Base-by-base conservation (phyloP, 306 rosid genomes). In the Fragaria vesca region DNA sequence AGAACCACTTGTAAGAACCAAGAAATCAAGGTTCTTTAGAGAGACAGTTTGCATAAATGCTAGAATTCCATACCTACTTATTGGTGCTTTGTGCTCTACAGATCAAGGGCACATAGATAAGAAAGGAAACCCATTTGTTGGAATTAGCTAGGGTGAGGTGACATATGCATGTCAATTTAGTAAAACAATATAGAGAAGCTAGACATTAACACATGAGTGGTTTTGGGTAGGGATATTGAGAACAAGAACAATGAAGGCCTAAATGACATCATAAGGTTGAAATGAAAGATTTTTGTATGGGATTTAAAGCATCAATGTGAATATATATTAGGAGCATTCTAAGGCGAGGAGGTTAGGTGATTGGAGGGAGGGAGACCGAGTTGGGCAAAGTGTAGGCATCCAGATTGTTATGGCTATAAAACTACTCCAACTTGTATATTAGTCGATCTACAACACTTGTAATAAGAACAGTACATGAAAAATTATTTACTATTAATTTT, bases 141-240 rank as follows among this genome's bases (percentile, higher is more conserved):
- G 30, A 40, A 76, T 81, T 65, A 42, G 66, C 66, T 28, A 26
- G 74, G 17, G 73, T 75, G 50, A 15, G 76, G 76, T 61, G 52
- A 76, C 46, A 50, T 47, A 36, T 24, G 24, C 58, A 17, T 47
- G 26, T 72, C 36, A 1, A 32, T 12, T 32, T 50, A 71, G 45
- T 40, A 32, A 18, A 30, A 30, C 15, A 20, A 15, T 18, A 4
- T 50, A 6, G 16, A 42, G 40, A 32, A 42, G 76, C 24, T 48
- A 74, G 88, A 82, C 94, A 87, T 77, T 13, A 72, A 51, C 94
- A 90, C 90, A 86, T 86, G 89, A 85, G 74, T 81, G 73, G 69
- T 86, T 80, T 87, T 79, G 80, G 58, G 58, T 26, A 74, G 48
- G 36, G 47, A 71, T 38, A 38, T 74, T 62, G 69, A 46, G 79